Evolutionary conservation across 2,329 filamentous ascomycete species (phyloP), one percentile per base, ranked within the genome.

Genomic region (Fusarium secorum): DNA sequence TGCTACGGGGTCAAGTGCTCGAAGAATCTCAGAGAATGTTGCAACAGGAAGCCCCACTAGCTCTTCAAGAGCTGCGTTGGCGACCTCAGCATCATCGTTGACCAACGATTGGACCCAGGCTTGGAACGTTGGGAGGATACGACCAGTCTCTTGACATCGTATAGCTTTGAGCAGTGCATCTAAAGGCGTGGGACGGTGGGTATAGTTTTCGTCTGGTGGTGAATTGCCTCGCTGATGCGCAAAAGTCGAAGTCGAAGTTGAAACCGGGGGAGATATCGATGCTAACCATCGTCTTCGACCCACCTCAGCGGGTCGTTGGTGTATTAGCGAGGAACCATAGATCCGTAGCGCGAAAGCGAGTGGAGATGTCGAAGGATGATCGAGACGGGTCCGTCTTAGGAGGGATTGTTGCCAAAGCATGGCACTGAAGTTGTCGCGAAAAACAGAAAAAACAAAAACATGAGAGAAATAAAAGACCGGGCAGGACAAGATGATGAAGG

Each of bases 1-100:
- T 26, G 79, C 75, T 8, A 86, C 74, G 0, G 91, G 90, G 62
- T 92, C 89, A 13, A 94, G 79, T 9, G 85, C 83, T 36, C 85
- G 85, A 33, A 95, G 78, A 14, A 92, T 85, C 68, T 91, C 89
- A 3, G 89, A 88, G 74, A 94, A 90, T 2, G 85, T 85, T 3
- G 85, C 81, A 4, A 83, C 78, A 1, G 90, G 84, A 26, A 94
- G 75, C 1, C 67, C 54, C 18, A 70, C 70, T 10, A 84, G 70
- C 46, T 81, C 76, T 11, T 77, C 66, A 11, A 79, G 73, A 20
- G 79, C 74, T 9, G 71, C 68, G 3, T 72, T 49, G n/a, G 75
- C 57, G 6, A 61, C 33, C 35, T 78, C 71, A 7, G 41, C 49
- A 22, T 70, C 44, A 14, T 55, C 5, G 22, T 77, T 60, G 24